A percentile compares a stretch with the other conserved stretches of the same genome.
Evolutionary conservation across 495 filamentous ascomycete genomes (phyloP).

Genomic region (Penicillium paxilli): DNA sequence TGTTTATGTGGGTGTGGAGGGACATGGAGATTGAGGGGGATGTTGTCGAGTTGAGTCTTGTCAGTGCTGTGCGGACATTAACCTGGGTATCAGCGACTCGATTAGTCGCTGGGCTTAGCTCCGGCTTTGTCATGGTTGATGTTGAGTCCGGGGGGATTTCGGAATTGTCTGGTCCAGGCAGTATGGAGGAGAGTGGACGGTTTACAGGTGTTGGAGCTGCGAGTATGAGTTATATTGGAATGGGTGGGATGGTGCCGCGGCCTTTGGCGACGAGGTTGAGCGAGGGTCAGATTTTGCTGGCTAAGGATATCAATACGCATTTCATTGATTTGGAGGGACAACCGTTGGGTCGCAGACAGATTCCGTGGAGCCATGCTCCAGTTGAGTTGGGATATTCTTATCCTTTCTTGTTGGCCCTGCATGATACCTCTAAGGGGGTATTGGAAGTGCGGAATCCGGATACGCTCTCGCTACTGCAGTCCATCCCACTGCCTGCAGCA

Average conservation of each 20-base stretch:
- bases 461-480: slow-evolving; percentile 83
- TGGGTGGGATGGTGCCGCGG: slow-evolving; percentile 86
- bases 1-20: slow-evolving; percentile 92
- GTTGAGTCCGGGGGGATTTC: slow-evolving; percentile 66
- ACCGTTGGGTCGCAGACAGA: slow-evolving; percentile 77
- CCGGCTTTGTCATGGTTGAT: slow-evolving; percentile 87
- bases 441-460: slow-evolving; percentile 93
- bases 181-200: slow-evolving; percentile 63
- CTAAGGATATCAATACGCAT: slow-evolving; percentile 93
- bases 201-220: slow-evolving; percentile 68
- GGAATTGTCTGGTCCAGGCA: slow-evolving; percentile 79
- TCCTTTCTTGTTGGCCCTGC: slow-evolving; percentile 88
- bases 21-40: slow-evolving; percentile 83
- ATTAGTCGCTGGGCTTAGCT: slow-evolving; percentile 82
- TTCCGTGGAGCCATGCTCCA: slow-evolving; percentile 87
- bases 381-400: slow-evolving; percentile 94
- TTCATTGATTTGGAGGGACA: slow-evolving; percentile 86
- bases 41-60: slow-evolving; percentile 72
- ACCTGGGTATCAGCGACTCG: slow-evolving; percentile 87
- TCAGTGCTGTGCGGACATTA: slow-evolving; percentile 76
- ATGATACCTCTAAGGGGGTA: slow-evolving; percentile 77
- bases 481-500: slow-evolving; percentile 75
- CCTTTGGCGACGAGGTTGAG: slow-evolving; percentile 80
- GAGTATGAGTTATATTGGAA: slow-evolving; percentile 93
- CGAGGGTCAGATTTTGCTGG: slow-evolving; percentile 81